phyloP scores from a whole-genome alignment of 495 filamentous ascomycete genomes.

The Tuber microsphaerosporum region DNA sequence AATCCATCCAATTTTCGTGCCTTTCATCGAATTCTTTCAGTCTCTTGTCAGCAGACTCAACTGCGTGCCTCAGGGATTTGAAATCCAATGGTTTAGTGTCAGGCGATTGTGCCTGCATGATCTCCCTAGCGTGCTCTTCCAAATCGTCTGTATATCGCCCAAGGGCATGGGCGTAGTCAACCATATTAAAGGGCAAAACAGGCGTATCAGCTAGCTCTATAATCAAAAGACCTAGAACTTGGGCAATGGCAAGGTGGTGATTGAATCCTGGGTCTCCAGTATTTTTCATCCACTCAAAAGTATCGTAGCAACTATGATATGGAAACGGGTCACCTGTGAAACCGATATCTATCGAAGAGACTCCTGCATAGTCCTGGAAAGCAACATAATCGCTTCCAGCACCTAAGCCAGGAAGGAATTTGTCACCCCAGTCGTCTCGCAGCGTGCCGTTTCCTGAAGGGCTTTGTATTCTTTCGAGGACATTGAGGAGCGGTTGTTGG shows the following conservation, averaged over 20 bases:
- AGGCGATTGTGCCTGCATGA: conserved; percentile 47
- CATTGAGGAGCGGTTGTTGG: conserved; percentile 59
- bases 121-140: conserved; percentile 55
- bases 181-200: conserved; percentile 75
- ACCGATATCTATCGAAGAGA: conserved; percentile 76
- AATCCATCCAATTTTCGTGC: conserved; percentile 69
- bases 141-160: conserved; percentile 59
- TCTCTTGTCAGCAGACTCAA: conserved; percentile 53
- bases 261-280: conserved; percentile 73
- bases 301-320: conserved; percentile 81
- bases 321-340: conserved; percentile 67
- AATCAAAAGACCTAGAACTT: conserved; percentile 74
- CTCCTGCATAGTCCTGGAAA: conserved; percentile 91
- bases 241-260: conserved; percentile 71
- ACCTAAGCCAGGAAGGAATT: conserved; percentile 58
- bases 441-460: conserved; percentile 65
- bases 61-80: conserved; percentile 54
- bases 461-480: conserved; percentile 66
- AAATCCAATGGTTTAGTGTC: conserved; percentile 51
- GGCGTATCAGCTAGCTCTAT: conserved; percentile 75
- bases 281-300: conserved; percentile 73
- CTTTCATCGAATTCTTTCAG: conserved; percentile 63
- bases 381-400: conserved; percentile 82
- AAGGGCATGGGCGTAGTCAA: conserved; percentile 62
- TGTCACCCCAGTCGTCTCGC: conserved; percentile 61